Evolutionary conservation across 306 rosid genomes (phyloP).

Genomic region (Vigna reflexopilosa): DNA sequence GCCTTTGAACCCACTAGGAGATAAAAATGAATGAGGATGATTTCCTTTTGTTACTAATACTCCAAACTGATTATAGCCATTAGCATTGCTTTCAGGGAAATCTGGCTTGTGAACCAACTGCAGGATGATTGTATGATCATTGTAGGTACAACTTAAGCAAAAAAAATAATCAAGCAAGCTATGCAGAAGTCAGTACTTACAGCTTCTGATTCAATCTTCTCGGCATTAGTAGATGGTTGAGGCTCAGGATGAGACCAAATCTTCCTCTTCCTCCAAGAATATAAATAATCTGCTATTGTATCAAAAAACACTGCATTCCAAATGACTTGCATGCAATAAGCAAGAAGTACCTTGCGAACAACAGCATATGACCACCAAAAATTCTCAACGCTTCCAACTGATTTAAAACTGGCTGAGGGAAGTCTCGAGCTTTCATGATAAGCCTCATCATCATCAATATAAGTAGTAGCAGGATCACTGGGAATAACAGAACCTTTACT

Average conservation of each 20-base stretch:
- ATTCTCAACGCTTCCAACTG: conserved; percentile 80
- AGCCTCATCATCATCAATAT: conserved; percentile 41
- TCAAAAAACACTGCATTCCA: conserved; percentile 95
- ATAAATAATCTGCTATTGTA: conserved; percentile 60
- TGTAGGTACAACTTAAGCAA: conserved; percentile 43
- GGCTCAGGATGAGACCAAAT: conserved; percentile 65
- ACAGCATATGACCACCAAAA: conserved; percentile 72
- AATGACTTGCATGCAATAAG: conserved; percentile 78
- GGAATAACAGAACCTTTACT: conserved; percentile 47
- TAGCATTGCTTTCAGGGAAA: conserved; percentile 49
- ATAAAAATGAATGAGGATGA: conserved; percentile 44
- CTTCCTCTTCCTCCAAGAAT: conserved; percentile 76
- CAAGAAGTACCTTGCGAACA: conserved; percentile 71
- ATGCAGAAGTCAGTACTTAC: conserved; percentile 88
- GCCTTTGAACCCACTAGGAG: conserved; percentile 41
- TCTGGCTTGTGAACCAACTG: conserved; percentile 57
- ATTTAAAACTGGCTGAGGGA: conserved; percentile 50
- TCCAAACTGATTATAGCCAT: conserved; percentile 55
- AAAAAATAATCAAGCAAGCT: conserved; percentile 46
- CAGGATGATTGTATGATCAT: conserved; percentile 50
- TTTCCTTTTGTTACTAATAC: conserved; percentile 43
- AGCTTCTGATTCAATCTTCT: conserved; percentile 53
- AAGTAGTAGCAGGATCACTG: conserved; percentile 45
- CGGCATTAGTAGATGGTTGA: conserved; percentile 43
- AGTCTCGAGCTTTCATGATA: conserved; percentile 45